Evolutionary conservation across 805 yeast genomes (phyloP), one percentile per base, ranked within the genome.

Genomic region (Pichia ethanolica): DNA sequence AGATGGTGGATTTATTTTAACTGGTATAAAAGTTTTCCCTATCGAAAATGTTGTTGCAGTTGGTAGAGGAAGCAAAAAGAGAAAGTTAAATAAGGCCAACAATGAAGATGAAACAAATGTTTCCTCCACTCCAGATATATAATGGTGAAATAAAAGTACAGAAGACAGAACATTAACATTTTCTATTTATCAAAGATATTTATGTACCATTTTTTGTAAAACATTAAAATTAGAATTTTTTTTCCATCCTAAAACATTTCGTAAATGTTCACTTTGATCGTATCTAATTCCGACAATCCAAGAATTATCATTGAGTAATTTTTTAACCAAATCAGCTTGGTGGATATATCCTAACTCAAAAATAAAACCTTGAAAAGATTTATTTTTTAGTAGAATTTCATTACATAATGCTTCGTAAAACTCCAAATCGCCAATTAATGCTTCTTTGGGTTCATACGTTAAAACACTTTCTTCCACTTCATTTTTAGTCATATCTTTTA

Each of bases 1-100:
- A 7, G 90, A 85, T 50, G 98, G 97, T 35, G 99, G 99, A 0
- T 91, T 81, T 64, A 64, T 93, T 3, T 70, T 89, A 56, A 77
- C 81, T 71, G 95, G 91, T 4, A 78, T 86, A 13, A 74, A 86
- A 44, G 97, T 93, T 0, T 69, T 81, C 47, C 96, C 97, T 3
- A 67, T 73, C 42, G 83, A 77, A 35, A 72, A 73, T 36, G 79
- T 80, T 42, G 79, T 77, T 14, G 86, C 87, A 11, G 83, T 86
- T 6, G 88, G 89, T 5, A 80, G 86, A 51, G 82, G 86, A 39
- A 66, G 74, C 37, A 63, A 73, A 74, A 62, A 71, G 39, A 72
- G 59, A 61, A 72, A 62, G 63, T 50, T 54, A 41, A 47, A 47
- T 13, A 48, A 53, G 32, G 53, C 45, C n/a, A 50, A 42, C 32